phyloP scores from a whole-genome alignment of 2,329 filamentous ascomycete genomes.

The Chalaropsis ovoidea region DNA sequence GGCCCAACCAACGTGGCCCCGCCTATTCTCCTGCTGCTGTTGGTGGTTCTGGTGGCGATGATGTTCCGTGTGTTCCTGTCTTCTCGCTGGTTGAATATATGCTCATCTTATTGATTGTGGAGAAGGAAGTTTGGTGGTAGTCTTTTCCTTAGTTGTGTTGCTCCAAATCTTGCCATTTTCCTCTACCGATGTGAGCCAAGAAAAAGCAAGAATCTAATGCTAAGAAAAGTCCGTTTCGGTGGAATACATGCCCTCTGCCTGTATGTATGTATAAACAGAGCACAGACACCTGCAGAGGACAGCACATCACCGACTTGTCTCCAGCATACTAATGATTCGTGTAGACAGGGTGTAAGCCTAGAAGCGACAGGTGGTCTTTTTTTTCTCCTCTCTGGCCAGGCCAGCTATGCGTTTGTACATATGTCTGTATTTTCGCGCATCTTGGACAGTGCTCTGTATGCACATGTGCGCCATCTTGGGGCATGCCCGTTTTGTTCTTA shows the following conservation, averaged over 20 bases:
- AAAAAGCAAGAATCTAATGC: neutral
- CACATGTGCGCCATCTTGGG: slow-evolving; percentile 13
- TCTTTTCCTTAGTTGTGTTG: neutral
- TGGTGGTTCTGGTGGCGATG: neutral
- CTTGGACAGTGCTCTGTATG: slow-evolving; percentile 7
- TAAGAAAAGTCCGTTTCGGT: too few species aligned
- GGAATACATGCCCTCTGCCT: too few species aligned
- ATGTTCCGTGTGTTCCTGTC: slow-evolving; percentile 1
- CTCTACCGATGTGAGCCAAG: neutral
- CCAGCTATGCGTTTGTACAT: neutral
- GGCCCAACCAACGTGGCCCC: neutral
- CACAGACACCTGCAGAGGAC: slow-evolving; percentile 5
- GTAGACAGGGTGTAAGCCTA: neutral
- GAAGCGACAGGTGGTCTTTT: neutral
- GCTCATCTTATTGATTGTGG: slow-evolving; percentile 11
- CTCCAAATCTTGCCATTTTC: neutral
- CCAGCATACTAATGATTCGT: neutral
- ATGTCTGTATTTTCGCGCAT: slow-evolving; percentile 10
- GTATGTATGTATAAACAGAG: neutral
- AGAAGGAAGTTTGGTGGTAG: neutral
- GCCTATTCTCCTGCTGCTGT: neutral
- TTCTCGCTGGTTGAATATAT: neutral
- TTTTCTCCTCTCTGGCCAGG: neutral
- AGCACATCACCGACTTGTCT: slow-evolving; percentile 5
- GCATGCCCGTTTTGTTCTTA: neutral